phyloP scores from a whole-genome alignment of 2,329 filamentous ascomycete species.

The Exophiala sp. region DNA sequence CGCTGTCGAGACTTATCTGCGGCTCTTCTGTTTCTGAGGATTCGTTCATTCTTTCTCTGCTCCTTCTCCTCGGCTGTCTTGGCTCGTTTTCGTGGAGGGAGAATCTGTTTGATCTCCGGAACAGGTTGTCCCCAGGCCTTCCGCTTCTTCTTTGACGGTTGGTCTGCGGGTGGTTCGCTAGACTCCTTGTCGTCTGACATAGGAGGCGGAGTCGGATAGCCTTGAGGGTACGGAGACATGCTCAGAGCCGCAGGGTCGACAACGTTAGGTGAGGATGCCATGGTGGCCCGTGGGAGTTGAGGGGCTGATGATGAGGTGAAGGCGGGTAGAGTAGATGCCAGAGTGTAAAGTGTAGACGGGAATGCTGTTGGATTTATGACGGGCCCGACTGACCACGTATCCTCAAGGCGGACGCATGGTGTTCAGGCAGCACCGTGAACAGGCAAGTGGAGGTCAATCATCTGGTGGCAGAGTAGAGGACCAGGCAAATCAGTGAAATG shows the following conservation, averaged over 20 bases:
- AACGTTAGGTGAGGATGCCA: conserved; percentile 17
- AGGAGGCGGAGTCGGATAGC: conserved; percentile 23
- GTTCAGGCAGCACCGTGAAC: conserved; percentile 11
- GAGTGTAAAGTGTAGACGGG: conserved; percentile 9
- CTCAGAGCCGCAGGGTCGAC: conserved; percentile 19
- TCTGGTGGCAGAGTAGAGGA: conserved; percentile 5
- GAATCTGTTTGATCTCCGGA: conserved; percentile 71
- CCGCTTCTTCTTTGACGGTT: conserved; percentile 63
- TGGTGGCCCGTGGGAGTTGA: conserved; percentile 5
- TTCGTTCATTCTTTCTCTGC: conserved; percentile 92
- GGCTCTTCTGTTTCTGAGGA: conserved; percentile 90
- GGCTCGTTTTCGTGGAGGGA: conserved; percentile 69
- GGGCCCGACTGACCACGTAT: conserved; percentile 26
- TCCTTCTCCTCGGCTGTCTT: conserved; percentile 99
- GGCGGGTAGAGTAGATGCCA: conserved; percentile 6
- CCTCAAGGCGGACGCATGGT: conserved; percentile 25
- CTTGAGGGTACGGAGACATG: conserved; percentile 14
- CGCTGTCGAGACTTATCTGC: conserved; percentile 95
- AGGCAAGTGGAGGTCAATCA: conserved; percentile 16
- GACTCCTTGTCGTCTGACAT: conserved; percentile 18
- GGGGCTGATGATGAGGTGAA: conserved; percentile 1
- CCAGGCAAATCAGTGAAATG: conserved; percentile 1
- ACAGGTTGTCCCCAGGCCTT: conserved; percentile 99
- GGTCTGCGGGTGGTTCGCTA: conserved; percentile 14
- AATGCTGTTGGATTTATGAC: conserved; percentile 11